Base-by-base conservation (phyloP, 371 early-diverging fungal genomes). In the Saksenaea oblongispora region DNA sequence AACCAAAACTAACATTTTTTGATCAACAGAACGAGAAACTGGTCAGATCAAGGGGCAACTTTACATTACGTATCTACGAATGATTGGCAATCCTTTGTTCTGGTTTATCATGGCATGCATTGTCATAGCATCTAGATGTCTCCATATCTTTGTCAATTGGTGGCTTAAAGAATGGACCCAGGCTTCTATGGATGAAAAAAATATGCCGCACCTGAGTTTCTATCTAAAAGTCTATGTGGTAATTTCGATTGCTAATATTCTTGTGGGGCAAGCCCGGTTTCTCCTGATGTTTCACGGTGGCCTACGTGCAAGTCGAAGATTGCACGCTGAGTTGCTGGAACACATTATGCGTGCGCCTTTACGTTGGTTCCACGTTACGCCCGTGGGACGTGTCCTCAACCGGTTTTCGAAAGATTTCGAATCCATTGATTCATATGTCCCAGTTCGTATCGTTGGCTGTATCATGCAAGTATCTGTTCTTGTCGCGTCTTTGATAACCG, bases 401-500 rank as follows among this genome's bases (percentile, higher is more conserved):
- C 41, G 60, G 9, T 60, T 60, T n/a, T 60, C 60, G 1, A 44
- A 60, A 27, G 60, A 60, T 24, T 44, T 60, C 17, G 47, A 60
- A 18, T 34, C 44, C 15, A 60, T 60, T 5, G 60, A 60, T 51
- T 22, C 17, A 5, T 15, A 15, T 24, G 27, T 54, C 8, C 51
- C 53, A 2, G 24, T 27, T n/a, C 18, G 5, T 22, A 36, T 18
- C 11, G 24, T 51, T 18, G 28, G 28, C 10, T 26, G 54, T 37
- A 31, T 17, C 31, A 28, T 31, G 51, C 26, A 24, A 22, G 15
- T 22, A 8, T 18, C 54, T 34, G 2, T 54, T 9, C 24, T 62
- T 15, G 7, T 54, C 3, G 36, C 54, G 7, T 54, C 54, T 24
- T 17, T 62, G 22, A 36, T 53, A 1, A 54, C 62, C 11, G 54